Conservation (phyloP, 2,329 filamentous ascomycete genomes). For the Stachybotrys chlorohalonatus region DNA sequence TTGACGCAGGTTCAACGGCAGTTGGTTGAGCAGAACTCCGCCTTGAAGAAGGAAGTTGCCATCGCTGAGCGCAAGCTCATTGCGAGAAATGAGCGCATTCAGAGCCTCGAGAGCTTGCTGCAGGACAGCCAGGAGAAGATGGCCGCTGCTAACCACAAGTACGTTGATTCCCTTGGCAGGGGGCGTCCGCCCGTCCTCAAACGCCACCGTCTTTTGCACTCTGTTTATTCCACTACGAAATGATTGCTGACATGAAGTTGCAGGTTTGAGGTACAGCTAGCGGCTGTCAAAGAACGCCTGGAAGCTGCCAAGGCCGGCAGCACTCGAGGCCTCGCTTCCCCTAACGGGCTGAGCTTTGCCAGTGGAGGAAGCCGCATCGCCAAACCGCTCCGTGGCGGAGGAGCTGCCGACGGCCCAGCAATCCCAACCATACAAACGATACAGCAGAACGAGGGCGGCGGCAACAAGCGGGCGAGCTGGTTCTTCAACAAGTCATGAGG, state of each 20-base stretch:
- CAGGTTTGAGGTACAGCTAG: conserved; percentile 95
- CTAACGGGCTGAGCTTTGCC: conserved; percentile 63
- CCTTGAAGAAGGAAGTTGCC: conserved; percentile 96
- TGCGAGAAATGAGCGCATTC: conserved; percentile 92
- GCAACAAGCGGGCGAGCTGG: conserved; percentile 63
- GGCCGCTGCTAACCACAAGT: conserved; percentile 95
- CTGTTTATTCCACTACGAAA: background rate
- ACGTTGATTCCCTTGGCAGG: conserved; percentile 27
- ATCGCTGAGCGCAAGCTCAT: conserved; percentile 97
- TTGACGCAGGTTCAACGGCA: conserved; percentile 95
- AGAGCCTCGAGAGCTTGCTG: conserved; percentile 82
- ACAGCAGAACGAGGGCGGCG: conserved; percentile 45
- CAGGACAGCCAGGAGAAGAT: conserved; percentile 98
- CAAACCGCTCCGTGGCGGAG: conserved; percentile 58
- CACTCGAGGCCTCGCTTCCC: conserved; percentile 69
- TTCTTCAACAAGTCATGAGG: conserved; percentile 57
- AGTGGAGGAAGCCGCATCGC: conserved; percentile 57
- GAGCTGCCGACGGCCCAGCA: conserved; percentile 30
- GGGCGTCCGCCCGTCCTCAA: background rate
- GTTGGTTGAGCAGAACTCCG: conserved; percentile 94
- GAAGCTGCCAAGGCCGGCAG: conserved; percentile 90
- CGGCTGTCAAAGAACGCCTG: conserved; percentile 93
- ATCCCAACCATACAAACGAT: conserved; percentile 50
- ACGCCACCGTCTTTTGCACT: background rate
- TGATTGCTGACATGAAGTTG: background rate